These are phyloP conservation scores for Metschnikowia borealis DNA, from an alignment of 805 yeast genomes.

Conservation along the genomic window DNA sequence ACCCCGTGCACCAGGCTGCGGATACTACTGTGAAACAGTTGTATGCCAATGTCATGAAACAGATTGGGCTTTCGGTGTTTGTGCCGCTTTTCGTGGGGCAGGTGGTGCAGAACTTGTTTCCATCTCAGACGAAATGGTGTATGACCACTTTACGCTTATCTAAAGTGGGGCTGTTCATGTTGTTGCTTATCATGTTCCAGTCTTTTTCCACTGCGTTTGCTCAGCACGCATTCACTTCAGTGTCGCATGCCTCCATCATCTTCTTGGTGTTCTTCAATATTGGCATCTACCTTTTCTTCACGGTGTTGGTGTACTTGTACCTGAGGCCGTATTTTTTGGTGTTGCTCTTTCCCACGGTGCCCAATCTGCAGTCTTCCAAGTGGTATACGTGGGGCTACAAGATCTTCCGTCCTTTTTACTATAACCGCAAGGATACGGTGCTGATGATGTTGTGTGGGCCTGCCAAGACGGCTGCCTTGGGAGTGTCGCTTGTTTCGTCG, in stretches of 20 bases:
- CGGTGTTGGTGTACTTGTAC: slow-evolving; percentile 52
- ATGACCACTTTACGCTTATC: slow-evolving; percentile 53
- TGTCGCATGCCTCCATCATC: slow-evolving; percentile 64
- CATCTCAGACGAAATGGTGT: slow-evolving; percentile 60
- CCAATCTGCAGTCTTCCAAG: slow-evolving; percentile 42
- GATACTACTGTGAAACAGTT: slow-evolving; percentile 47
- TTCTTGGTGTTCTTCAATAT: slow-evolving; percentile 79
- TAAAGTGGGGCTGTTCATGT: slow-evolving; percentile 78
- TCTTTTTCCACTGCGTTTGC: slow-evolving; percentile 86
- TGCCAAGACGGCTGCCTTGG: slow-evolving; percentile 90
- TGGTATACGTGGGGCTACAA: slow-evolving; percentile 44
- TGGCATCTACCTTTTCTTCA: slow-evolving; percentile 75
- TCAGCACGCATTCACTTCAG: slow-evolving; percentile 71
- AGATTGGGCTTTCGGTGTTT: slow-evolving; percentile 78
- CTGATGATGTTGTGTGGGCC: slow-evolving; percentile 85
- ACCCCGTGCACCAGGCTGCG: slow-evolving; percentile 54
- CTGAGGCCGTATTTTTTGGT: slow-evolving; percentile 59
- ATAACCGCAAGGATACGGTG: slow-evolving; percentile 66
- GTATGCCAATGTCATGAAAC: slow-evolving; percentile 79
- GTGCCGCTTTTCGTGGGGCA: slow-evolving; percentile 90
- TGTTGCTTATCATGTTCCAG: slow-evolving; percentile 69
- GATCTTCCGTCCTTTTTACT: slow-evolving; percentile 61
- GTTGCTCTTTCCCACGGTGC: slow-evolving; percentile 41
- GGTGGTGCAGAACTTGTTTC: slow-evolving; percentile 65
- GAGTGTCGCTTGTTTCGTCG: slow-evolving; percentile 76